Base-by-base conservation (phyloP, 768 basidiomycete species). In the Boletus coccyginus region DNA sequence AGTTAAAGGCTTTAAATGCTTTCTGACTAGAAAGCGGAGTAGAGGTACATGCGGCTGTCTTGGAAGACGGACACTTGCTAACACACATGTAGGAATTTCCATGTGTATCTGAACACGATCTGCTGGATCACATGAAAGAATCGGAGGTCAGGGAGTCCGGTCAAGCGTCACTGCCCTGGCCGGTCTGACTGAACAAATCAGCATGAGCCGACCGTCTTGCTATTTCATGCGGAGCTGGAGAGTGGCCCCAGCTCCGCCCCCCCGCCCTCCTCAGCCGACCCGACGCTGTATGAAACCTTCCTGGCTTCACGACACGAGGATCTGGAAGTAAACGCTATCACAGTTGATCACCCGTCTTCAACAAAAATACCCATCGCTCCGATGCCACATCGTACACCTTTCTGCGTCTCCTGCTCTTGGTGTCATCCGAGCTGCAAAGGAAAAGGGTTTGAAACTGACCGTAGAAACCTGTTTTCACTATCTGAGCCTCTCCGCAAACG, bases 381-480 rank as follows among this genome's bases (percentile, higher is more conserved):
- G 87, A 21, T 90, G 88, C 59, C 96, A 99, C 74, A 92, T 99
- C 60, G 96, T 98, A 45, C 96, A 99, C 73, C 84, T 99, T 48
- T 94, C 94, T 50, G 89, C 95, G 6, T 80, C 94, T 6, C 76
- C 80, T 21, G 92, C 94, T 7, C 81, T 99, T 19, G 90, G 88
- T 4, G 62, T 83, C 39, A 84, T 98, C 57, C 82, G 83, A 41
- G 77, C 81, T 46, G 94, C 94, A 5, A 85, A 79, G 63, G 69
- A 75, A 1, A 74, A 81, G 1, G 84, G 88, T 0, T 72, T 84
- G 35, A 85, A 86, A 10, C 75, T 99, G 50, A 93, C 94, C 0
- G 92, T 94, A 48, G 96, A 99, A 77, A 99, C 96, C 1, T 98
- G 95, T 72, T 98, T 96, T 74, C 96, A 99, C 72, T 99, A 99